Evolutionary conservation across 2,329 filamentous ascomycete species (phyloP), one percentile per base, ranked within the genome.

Genomic region (Parastagonospora avenae): DNA sequence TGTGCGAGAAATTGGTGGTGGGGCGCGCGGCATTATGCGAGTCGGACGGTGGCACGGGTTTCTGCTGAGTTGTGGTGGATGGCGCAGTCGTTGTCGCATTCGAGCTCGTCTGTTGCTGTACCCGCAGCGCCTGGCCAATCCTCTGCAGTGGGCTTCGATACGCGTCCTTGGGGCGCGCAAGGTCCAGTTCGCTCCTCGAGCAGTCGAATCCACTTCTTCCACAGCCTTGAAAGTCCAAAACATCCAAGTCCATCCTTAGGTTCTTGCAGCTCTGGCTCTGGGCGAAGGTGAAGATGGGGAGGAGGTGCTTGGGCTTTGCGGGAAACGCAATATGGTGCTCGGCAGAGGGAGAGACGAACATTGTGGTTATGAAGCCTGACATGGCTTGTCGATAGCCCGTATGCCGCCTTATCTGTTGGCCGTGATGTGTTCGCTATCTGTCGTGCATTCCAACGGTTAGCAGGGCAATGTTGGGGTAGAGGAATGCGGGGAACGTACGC

Each of bases 351-450:
- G 65, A 67, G 59, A 89, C 87, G 78, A 80, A 91, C 88, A 91
- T 89, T 73, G 89, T 92, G 63, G 87, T 90, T 71, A 92, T 88
- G 78, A 92, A 90, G 62, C 88, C 89, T 71, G 87, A 84, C 89
- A 91, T 91, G 53, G 51, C 48, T 48, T 52, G 19, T 38, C 41
- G 24, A 50, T 51, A 33, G 27, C 33, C 37, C 37, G 48, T 39
- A 47, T 48, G 61, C 50, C 42, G 52, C 36, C 63, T 55, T 70
- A 64, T 58, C 55, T 44, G 50, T 52, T 31, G 30, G 32, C 24
- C 27, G 56, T 57, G 49, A 54, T 50, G 52, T 49, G 59, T 50
- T 54, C 19, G 46, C 49, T 55, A 42, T 54, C 58, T 61, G 50
- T 40, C 39, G 30, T 64, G 49, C 68, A 72, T 73, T 72, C 65